Evolutionary conservation across 2,329 filamentous ascomycete species (phyloP).

Genomic region (Intubia oerlemansii): DNA sequence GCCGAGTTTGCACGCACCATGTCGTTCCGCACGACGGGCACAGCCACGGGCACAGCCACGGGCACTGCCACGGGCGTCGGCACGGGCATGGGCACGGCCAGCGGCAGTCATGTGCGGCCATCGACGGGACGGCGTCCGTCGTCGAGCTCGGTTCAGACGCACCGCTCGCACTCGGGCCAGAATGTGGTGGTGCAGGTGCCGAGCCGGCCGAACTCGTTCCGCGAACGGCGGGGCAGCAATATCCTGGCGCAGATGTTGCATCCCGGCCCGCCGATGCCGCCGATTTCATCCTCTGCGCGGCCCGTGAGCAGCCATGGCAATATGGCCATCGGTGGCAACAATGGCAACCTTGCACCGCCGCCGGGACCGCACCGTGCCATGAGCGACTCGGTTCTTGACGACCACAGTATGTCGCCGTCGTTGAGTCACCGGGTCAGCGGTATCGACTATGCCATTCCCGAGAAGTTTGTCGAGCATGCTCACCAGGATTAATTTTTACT

Average conservation of each 20-base stretch:
- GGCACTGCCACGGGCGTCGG: not conserved
- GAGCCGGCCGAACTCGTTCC: too few relatives aligned
- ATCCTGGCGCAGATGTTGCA: conserved; percentile 25
- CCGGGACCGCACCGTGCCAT: conserved; percentile 2
- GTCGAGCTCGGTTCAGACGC: too few relatives aligned
- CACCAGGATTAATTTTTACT: too few relatives aligned
- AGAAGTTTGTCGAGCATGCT: too few relatives aligned
- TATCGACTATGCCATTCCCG: conserved; percentile 3
- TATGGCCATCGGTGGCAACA: too few relatives aligned
- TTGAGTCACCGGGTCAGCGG: too few relatives aligned
- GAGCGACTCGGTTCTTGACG: conserved; percentile 2
- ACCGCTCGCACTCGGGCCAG: too few relatives aligned
- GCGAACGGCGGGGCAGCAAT: too few relatives aligned
- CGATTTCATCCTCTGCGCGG: too few relatives aligned
- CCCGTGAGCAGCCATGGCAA: too few relatives aligned
- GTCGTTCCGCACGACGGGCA: conserved; percentile 6
- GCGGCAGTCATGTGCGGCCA: conserved; percentile 17
- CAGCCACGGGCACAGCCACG: not conserved
- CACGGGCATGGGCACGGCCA: conserved; percentile 9
- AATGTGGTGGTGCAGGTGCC: too few relatives aligned
- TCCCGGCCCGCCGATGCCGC: conserved; percentile 18
- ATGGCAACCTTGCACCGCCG: not conserved
- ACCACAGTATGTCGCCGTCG: conserved; percentile 3
- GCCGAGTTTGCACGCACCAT: conserved; percentile 5
- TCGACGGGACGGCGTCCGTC: too few relatives aligned